Conservation (phyloP, 306 rosid species). For the Quercus agrifolia region DNA sequence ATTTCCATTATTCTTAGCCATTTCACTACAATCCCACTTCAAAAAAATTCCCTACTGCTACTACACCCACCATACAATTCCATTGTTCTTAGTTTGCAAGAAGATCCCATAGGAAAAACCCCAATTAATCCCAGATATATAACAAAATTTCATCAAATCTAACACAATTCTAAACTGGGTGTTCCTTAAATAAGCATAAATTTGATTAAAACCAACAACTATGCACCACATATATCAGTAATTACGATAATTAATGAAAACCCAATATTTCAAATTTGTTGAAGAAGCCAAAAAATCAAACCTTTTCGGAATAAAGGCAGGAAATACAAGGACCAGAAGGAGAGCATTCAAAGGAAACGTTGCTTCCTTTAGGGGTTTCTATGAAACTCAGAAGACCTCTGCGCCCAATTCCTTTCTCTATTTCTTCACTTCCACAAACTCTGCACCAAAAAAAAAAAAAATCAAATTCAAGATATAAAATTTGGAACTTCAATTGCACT, state of each 20-base stretch:
- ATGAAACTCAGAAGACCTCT: slow-evolving; percentile 69
- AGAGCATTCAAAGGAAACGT: slow-evolving; percentile 73
- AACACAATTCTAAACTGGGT: not conserved
- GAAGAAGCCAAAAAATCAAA: slow-evolving; percentile 8
- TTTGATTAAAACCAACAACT: not conserved
- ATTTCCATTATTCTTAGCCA: not conserved
- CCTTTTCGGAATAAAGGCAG: slow-evolving; percentile 90
- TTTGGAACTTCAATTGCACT: slow-evolving; percentile 7
- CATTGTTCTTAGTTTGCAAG: not conserved
- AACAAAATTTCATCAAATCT: not conserved
- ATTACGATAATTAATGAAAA: not conserved
- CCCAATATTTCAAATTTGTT: not conserved
- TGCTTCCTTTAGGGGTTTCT: slow-evolving; percentile 66
- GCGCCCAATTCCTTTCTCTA: slow-evolving; percentile 35
- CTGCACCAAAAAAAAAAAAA: slow-evolving; percentile 16
- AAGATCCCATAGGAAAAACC: not conserved
- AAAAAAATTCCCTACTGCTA: not conserved
- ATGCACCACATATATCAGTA: not conserved
- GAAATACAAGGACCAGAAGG: slow-evolving; percentile 92
- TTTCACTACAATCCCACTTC: not conserved
- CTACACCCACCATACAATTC: not conserved
- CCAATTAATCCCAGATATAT: not conserved
- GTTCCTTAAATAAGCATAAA: not conserved
- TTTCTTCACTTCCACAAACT: slow-evolving; percentile 29
- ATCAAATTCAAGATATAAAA: slow-evolving; percentile 10